Base-by-base conservation (phyloP, 306 rosid genomes). In the Lotus japonicus region DNA sequence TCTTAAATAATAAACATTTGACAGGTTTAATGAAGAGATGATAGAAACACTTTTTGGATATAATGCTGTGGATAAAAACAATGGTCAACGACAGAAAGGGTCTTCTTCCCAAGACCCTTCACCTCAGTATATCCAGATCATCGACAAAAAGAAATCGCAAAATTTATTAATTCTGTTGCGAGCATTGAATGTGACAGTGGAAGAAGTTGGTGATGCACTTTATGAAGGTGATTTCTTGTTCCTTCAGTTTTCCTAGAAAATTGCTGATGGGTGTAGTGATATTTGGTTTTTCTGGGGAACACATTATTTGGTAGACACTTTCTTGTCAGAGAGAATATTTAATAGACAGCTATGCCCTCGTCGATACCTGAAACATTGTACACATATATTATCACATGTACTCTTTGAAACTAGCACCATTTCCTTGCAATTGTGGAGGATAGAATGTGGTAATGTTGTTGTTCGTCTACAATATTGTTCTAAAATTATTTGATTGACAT, bases 11-110 rank as follows among this genome's bases (percentile, higher is more conserved):
- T 35, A 23, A 70, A 70, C 42, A 58, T 39, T 73, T 57, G 38
- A 66, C 84, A 95, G 99, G 86, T 87, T 95, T 60, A 86, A 90
- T 36, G 99, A 95, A 82, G 95, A 90, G 82, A 95, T 88, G 96
- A 90, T 95, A 75, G 97, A 90, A 75, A 64, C 96, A 7, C 92
- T 90, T 61, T 95, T 95, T 77, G 97, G 97, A 43, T 90, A 88
- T 78, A 71, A 69, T 7, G 70, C 88, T 39, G 77, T 66, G 66
- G 89, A 87, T 76, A 94, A 82, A 72, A 74, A 42, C 58, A 88
- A 76, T 66, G 84, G 60, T 43, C 85, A 74, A 38, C 61, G 53
- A 35, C 85, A 76, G 79, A 92, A 94, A 73, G 87, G 73, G 46
- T 76, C 97, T 43, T 45, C 96, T 66, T 81, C 82, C 6, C 82